A percentile compares a stretch with the other conserved stretches of the same genome.
phyloP scores from a whole-genome alignment of 1,139 yeast species.

The Tardiomyces depauwii region DNA sequence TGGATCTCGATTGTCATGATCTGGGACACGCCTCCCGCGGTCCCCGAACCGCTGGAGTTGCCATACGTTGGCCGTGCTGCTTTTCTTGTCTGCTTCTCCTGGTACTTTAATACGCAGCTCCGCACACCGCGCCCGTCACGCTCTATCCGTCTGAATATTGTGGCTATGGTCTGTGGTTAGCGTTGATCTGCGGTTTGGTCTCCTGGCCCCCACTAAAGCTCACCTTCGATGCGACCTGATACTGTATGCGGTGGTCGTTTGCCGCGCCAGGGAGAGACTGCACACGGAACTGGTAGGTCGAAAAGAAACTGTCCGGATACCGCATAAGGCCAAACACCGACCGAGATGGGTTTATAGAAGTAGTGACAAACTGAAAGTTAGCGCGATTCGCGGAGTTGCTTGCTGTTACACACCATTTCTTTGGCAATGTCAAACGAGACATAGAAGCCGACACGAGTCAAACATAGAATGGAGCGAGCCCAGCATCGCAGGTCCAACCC shows the following conservation, averaged over 20 bases:
- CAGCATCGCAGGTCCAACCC: neutral
- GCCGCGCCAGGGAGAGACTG: neutral
- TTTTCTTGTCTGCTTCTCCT: slow-evolving; percentile 3
- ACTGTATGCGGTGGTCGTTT: neutral
- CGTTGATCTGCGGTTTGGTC: no score
- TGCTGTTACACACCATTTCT: neutral
- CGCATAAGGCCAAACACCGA: neutral
- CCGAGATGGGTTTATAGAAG: neutral
- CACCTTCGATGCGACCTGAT: neutral
- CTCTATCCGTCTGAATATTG: slow-evolving; percentile 13
- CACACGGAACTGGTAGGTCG: neutral
- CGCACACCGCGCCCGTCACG: slow-evolving; percentile 9
- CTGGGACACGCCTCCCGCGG: slow-evolving; percentile 6
- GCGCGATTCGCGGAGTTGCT: neutral
- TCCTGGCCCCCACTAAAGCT: neutral
- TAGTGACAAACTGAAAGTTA: neutral
- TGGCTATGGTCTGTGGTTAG: neutral
- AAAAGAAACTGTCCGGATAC: neutral
- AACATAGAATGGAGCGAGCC: neutral
- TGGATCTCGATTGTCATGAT: neutral
- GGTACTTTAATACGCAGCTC: slow-evolving; percentile 5
- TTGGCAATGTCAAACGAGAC: neutral
- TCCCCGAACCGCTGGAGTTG: slow-evolving; percentile 6
- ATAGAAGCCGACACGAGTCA: neutral
- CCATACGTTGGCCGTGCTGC: slow-evolving; percentile 3